phyloP scores from a whole-genome alignment of 495 filamentous ascomycete species.

The Podospora appendiculata region DNA sequence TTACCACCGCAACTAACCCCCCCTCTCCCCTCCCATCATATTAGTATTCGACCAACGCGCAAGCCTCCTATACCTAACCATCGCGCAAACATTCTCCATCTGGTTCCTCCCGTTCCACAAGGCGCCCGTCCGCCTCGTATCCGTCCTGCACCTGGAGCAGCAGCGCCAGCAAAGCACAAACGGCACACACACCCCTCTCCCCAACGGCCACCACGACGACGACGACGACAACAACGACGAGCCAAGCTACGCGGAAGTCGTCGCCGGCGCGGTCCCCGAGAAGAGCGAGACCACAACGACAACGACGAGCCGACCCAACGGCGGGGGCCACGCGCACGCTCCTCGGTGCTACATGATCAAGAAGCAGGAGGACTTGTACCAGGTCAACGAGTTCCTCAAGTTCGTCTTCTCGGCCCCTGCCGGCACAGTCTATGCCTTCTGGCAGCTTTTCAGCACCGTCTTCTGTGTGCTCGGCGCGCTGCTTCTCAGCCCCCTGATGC shows the following conservation, averaged over 20 bases:
- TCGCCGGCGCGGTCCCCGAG: neutral
- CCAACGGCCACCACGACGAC: neutral
- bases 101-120: slow-evolving; percentile 70
- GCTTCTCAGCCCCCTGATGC: slow-evolving; percentile 12
- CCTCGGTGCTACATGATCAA: slow-evolving; percentile 52
- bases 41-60: slow-evolving; percentile 60
- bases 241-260: slow-evolving; percentile 19
- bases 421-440: slow-evolving; percentile 40
- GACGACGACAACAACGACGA: neutral
- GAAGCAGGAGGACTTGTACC: slow-evolving; percentile 76
- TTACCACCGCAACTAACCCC: neutral
- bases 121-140: slow-evolving; percentile 60
- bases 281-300: neutral
- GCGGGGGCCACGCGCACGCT: neutral
- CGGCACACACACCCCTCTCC: neutral
- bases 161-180: neutral
- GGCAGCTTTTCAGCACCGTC: slow-evolving; percentile 54
- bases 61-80: slow-evolving; percentile 59
- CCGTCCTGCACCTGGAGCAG: slow-evolving; percentile 58
- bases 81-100: slow-evolving; percentile 66
- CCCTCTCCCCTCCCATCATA: neutral
- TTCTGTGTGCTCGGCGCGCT: slow-evolving; percentile 52
- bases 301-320: neutral
- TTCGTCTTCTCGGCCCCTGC: slow-evolving; percentile 48
- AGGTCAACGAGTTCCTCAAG: slow-evolving; percentile 68